A percentile compares a stretch with the other conserved stretches of the same genome.
Evolutionary conservation across 1,284 basidiomycete species (phyloP).

Genomic region (Apiotrichum akiyoshidainum): DNA sequence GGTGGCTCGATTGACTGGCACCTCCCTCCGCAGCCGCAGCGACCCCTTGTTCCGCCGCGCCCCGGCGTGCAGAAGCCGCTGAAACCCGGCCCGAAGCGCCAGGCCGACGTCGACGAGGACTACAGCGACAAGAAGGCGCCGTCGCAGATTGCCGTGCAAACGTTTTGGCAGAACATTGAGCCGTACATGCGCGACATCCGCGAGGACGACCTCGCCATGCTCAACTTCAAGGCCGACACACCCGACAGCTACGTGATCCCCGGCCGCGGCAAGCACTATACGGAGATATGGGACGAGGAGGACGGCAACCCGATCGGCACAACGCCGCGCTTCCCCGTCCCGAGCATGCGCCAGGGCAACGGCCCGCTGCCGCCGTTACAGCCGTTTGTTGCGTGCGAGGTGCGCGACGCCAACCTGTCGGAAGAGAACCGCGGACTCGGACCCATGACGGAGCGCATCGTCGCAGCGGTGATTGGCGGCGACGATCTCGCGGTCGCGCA

Average conservation of each 20-base stretch:
- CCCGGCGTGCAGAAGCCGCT: constrained; percentile 66
- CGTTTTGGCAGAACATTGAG: constrained; percentile 80
- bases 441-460: constrained; percentile 54
- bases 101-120: constrained; percentile 77
- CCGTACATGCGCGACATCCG: constrained; percentile 78
- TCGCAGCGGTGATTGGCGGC: constrained; percentile 67
- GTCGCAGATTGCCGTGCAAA: constrained; percentile 56
- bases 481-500: constrained; percentile 40
- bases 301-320: constrained; percentile 57
- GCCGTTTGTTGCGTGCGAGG: constrained; percentile 23
- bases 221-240: constrained; percentile 80
- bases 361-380: constrained; percentile 7
- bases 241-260: constrained; percentile 81
- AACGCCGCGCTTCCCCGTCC: constrained; percentile 35
- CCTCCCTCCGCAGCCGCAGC: constrained; percentile 32
- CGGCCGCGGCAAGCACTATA: constrained; percentile 80
- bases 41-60: constrained; percentile 60
- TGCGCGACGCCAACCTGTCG: constrained; percentile 42
- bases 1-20: constrained; percentile 40
- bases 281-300: constrained; percentile 86
- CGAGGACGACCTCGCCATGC: constrained; percentile 86
- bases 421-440: constrained; percentile 46
- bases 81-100: constrained; percentile 72
- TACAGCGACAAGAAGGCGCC: constrained; percentile 74
- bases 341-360: constrained; percentile 30